phyloP scores from a whole-genome alignment of 116 monocot species.

The Cymodocea nodosa region DNA sequence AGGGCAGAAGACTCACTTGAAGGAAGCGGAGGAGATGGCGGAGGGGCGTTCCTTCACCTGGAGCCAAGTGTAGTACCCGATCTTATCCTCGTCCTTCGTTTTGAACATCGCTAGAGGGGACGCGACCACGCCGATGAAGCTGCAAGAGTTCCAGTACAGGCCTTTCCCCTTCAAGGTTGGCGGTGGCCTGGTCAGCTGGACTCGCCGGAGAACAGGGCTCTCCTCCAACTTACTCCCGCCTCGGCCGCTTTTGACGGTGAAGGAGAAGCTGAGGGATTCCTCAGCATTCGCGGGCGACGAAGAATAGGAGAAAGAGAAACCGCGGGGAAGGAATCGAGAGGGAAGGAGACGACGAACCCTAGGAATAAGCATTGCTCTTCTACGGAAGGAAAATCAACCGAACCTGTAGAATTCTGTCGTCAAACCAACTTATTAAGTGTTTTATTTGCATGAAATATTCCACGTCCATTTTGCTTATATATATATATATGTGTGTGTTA shows the following conservation, averaged over 20 bases:
- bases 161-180: neutral
- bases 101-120: constrained; percentile 11
- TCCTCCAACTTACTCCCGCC: neutral
- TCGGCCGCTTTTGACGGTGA: neutral
- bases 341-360: neutral
- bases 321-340: neutral
- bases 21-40: neutral
- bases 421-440: too few relatives aligned
- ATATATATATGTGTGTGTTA: too few relatives aligned
- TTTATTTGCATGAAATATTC: too few relatives aligned
- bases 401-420: too few relatives aligned
- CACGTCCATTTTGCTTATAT: too few relatives aligned
- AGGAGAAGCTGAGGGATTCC: neutral
- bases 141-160: constrained; percentile 27
- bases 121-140: constrained; percentile 43
- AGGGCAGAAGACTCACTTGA: neutral
- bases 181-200: constrained; percentile 19
- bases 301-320: neutral
- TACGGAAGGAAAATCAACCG: too few relatives aligned
- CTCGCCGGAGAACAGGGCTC: neutral
- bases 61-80: constrained; percentile 29
- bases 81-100: neutral
- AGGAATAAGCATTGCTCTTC: neutral
- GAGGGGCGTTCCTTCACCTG: constrained; percentile 14
- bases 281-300: neutral